Percentiles rank a stretch among this genome's conserved stretches.
Conservation (phyloP, 306 rosid genomes). For the Datisca glomerata region DNA sequence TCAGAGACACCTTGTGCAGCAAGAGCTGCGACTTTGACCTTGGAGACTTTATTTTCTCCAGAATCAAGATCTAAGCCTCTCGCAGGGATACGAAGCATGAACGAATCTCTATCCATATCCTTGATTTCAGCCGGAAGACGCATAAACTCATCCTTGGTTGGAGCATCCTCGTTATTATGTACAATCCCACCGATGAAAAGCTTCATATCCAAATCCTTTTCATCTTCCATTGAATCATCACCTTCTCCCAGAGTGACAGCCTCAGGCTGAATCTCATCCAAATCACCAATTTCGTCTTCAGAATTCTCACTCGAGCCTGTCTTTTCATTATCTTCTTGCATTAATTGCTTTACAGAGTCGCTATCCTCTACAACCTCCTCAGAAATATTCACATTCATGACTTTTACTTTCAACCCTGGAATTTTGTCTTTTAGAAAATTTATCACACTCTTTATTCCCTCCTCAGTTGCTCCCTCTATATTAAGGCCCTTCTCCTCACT, state of each 20-base stretch:
- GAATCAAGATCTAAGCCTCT: slow-evolving; percentile 46
- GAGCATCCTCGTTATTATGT: slow-evolving; percentile 64
- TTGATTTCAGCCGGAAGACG: slow-evolving; percentile 85
- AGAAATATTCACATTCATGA: slow-evolving; percentile 55
- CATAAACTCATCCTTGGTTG: slow-evolving; percentile 55
- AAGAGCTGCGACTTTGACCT: slow-evolving; percentile 67
- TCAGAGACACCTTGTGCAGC: slow-evolving; percentile 76
- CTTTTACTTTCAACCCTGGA: slow-evolving; percentile 88
- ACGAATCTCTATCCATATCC: slow-evolving; percentile 73
- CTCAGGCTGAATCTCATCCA: slow-evolving; percentile 62
- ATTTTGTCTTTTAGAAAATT: slow-evolving; percentile 87
- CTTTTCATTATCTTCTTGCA: slow-evolving; percentile 52
- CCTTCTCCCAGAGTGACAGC: slow-evolving; percentile 50
- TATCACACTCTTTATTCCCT: slow-evolving; percentile 86
- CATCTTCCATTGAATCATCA: slow-evolving; percentile 43
- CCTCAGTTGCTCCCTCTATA: slow-evolving; percentile 70
- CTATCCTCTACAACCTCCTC: slow-evolving; percentile 51
- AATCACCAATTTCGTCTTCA: slow-evolving; percentile 44
- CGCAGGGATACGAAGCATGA: slow-evolving; percentile 59
- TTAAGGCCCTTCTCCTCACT: slow-evolving; percentile 56
- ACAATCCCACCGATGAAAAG: slow-evolving; percentile 84
- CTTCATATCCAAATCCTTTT: slow-evolving; percentile 78
- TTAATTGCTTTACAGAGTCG: slow-evolving; percentile 55
- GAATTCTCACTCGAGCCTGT: slow-evolving; percentile 41
- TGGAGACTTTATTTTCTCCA: slow-evolving; percentile 43